These are phyloP conservation scores for Astrothelium macrocarpum DNA, from an alignment of 495 filamentous ascomycete genomes.

Conservation along the genomic window DNA sequence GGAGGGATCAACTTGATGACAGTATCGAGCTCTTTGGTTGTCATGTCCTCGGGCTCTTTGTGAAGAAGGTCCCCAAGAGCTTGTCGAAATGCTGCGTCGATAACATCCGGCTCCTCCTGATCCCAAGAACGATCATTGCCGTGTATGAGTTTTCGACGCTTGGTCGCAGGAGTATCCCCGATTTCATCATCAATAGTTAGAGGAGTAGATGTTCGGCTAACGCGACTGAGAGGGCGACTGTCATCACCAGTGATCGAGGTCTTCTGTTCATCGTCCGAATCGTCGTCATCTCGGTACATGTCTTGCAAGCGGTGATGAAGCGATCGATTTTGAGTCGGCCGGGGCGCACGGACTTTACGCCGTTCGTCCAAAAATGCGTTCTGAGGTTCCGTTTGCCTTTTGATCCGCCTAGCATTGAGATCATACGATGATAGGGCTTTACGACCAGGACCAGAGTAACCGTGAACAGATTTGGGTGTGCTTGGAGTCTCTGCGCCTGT, in stretches of 20 bases:
- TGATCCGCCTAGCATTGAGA: slow-evolving; percentile 56
- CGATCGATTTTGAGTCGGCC: slow-evolving; percentile 45
- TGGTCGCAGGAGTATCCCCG: slow-evolving; percentile 23
- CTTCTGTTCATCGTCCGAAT: slow-evolving; percentile 46
- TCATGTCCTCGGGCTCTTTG: slow-evolving; percentile 38
- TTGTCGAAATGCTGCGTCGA: slow-evolving; percentile 27
- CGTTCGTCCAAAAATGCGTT: slow-evolving; percentile 69
- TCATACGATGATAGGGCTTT: slow-evolving; percentile 17
- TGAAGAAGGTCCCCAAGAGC: slow-evolving; percentile 31
- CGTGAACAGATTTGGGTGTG: slow-evolving; percentile 59
- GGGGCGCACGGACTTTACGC: slow-evolving; percentile 49
- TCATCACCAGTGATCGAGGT: slow-evolving; percentile 60
- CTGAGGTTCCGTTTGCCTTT: slow-evolving; percentile 51
- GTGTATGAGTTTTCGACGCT: slow-evolving; percentile 27
- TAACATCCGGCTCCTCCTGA: slow-evolving; percentile 32
- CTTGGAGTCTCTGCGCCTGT: slow-evolving; percentile 47
- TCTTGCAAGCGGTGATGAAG: slow-evolving; percentile 44
- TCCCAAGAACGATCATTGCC: slow-evolving; percentile 16
- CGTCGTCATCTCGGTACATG: slow-evolving; percentile 33
- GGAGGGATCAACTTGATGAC: slow-evolving; percentile 34
- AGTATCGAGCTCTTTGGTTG: slow-evolving; percentile 32
- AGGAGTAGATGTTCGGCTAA: slow-evolving; percentile 58
- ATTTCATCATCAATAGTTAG: slow-evolving; percentile 47
- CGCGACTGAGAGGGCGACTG: slow-evolving; percentile 67
- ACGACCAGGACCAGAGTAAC: slow-evolving; percentile 49